A percentile compares a stretch with the other conserved stretches of the same genome.
Conservation (phyloP, 108 stramenopile species). For the Fragilaria crotonensis region DNA sequence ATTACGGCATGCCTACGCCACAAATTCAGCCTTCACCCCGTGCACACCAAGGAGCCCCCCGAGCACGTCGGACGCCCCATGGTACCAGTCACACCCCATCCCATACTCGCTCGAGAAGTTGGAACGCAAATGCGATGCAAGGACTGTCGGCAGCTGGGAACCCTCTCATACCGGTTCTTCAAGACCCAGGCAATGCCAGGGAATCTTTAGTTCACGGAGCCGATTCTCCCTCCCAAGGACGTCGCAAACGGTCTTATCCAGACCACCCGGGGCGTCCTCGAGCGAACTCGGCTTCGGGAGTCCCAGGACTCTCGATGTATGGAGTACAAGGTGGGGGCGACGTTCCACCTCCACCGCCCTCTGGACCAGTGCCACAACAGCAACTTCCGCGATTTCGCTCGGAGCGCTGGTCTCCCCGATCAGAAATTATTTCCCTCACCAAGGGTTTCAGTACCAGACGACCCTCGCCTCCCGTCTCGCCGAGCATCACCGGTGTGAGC, state of each 20-base stretch:
- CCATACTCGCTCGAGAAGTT: background rate
- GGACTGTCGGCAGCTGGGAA: background rate
- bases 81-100: background rate
- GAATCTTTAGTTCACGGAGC: background rate
- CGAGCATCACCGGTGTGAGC: background rate
- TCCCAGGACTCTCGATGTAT: background rate
- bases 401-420: background rate
- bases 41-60: background rate
- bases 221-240: background rate
- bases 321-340: background rate
- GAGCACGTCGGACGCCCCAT: background rate
- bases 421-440: background rate
- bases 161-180: background rate
- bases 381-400: background rate
- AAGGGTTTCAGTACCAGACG: background rate
- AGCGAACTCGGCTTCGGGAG: background rate
- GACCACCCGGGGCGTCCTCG: background rate
- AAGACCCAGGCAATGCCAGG: background rate
- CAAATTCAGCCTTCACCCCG: background rate
- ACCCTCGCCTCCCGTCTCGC: background rate
- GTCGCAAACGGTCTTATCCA: background rate
- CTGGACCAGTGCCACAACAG: background rate
- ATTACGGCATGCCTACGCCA: background rate
- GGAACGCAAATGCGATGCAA: background rate
- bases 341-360: too few relatives aligned